Percentiles rank a stretch among this genome's conserved stretches.
phyloP scores from a whole-genome alignment of 495 filamentous ascomycete species.

The Xylaria longipes region DNA sequence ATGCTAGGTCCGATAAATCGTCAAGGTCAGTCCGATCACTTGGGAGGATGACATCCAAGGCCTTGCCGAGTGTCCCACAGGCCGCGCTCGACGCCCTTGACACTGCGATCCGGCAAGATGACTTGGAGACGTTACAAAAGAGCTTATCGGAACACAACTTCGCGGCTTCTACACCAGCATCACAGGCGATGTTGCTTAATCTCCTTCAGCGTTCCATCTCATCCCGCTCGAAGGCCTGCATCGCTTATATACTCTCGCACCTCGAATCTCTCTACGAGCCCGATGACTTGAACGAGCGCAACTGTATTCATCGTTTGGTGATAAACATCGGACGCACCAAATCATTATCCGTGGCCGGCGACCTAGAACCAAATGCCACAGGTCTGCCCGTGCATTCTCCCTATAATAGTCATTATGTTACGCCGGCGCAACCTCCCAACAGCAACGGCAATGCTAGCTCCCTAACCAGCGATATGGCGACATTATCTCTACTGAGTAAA shows the following conservation, averaged over 20 bases:
- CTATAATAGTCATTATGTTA: conserved; percentile 66
- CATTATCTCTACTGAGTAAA: conserved; percentile 64
- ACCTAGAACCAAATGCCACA: conserved; percentile 55
- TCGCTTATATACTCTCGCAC: conserved; percentile 69
- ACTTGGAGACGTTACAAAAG: conserved; percentile 64
- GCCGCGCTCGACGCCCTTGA: conserved; percentile 75
- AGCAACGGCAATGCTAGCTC: conserved; percentile 57
- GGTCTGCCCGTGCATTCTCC: conserved; percentile 59
- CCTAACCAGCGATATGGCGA: conserved; percentile 48
- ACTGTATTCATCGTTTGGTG: conserved; percentile 89
- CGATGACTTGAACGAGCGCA: conserved; percentile 91
- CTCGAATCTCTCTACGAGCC: conserved; percentile 79
- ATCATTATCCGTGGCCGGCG: conserved; percentile 58
- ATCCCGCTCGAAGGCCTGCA: conserved; percentile 68
- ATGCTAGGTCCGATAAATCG: conserved; percentile 65
- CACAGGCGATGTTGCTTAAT: conserved; percentile 71
- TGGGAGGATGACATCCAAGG: conserved; percentile 71
- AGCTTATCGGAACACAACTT: conserved; percentile 65
- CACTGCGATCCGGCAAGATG: conserved; percentile 76
- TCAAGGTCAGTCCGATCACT: conserved; percentile 71
- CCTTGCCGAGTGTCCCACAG: conserved; percentile 71
- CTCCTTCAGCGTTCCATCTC: conserved; percentile 86
- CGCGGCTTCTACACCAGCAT: conserved; percentile 56
- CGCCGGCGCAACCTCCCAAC: conserved; percentile 63
- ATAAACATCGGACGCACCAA: conserved; percentile 87